These are phyloP conservation scores for Pseudogymnoascus sp. DNA, from an alignment of 2,329 filamentous ascomycete species.

Conservation along the genomic window DNA sequence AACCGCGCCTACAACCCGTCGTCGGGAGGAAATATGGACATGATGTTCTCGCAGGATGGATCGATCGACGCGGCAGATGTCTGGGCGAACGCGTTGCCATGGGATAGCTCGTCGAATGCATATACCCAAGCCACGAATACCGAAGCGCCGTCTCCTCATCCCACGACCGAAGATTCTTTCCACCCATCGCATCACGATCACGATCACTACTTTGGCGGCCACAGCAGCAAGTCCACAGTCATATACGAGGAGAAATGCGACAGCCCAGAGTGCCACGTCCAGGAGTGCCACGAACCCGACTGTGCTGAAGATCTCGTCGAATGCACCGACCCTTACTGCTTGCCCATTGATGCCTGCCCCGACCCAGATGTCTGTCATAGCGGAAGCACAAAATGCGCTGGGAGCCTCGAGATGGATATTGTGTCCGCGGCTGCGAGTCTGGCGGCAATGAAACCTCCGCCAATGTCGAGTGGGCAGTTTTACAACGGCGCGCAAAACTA, in stretches of 20 bases:
- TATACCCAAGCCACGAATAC: not conserved
- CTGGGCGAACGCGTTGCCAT: constrained; percentile 3
- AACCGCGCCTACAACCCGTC: not conserved
- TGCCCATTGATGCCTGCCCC: not conserved
- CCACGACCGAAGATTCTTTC: not conserved
- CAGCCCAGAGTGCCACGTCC: constrained; percentile 6
- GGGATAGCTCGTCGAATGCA: constrained; percentile 1
- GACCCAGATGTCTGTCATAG: not conserved
- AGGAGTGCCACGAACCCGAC: not conserved
- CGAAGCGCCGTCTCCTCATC: not conserved
- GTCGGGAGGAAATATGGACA: not conserved
- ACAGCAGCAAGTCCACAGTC: not conserved
- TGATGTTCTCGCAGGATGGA: not conserved
- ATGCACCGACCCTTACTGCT: not conserved
- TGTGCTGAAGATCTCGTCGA: not conserved
- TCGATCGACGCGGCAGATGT: not conserved
- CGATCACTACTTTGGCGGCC: not conserved
- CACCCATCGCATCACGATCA: not conserved
- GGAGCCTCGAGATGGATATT: not conserved
- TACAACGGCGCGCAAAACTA: not conserved
- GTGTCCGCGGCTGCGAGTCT: not conserved
- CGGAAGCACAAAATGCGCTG: not conserved
- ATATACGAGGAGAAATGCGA: constrained; percentile 7
- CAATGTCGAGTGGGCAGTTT: not conserved
- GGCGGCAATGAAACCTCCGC: not conserved